phyloP scores from a whole-genome alignment of 2,329 filamentous ascomycete species.

The Cucurbitaria berberidis region DNA sequence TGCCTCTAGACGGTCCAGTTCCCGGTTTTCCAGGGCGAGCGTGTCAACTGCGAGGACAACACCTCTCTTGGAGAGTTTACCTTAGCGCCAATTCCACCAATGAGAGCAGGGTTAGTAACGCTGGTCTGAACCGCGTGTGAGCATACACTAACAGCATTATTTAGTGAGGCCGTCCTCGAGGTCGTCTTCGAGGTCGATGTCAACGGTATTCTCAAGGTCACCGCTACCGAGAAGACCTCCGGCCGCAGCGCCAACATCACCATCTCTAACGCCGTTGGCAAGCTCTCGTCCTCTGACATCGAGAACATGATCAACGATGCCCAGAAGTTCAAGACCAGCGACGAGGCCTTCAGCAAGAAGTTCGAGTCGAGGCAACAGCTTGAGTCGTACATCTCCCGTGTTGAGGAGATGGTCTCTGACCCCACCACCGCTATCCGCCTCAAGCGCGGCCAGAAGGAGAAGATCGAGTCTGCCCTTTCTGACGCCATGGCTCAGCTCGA shows the following conservation, averaged over 20 bases:
- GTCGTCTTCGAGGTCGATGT: constrained; percentile 99
- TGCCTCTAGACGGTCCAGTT: constrained; percentile 80
- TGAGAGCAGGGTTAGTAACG: constrained; percentile 94
- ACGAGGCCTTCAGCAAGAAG: constrained; percentile 99
- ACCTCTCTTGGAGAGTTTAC: constrained; percentile 98
- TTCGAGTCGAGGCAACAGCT: constrained; percentile 99
- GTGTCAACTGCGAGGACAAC: constrained; percentile 98
- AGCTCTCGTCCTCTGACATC: constrained; percentile 92
- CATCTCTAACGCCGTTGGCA: constrained; percentile 99
- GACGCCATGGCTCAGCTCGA: constrained; percentile 98
- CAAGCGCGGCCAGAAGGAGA: constrained; percentile 99
- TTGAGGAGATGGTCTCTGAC: constrained; percentile 98
- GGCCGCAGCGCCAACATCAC: constrained; percentile 99
- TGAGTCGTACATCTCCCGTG: constrained; percentile 97
- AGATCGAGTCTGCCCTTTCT: constrained; percentile 95
- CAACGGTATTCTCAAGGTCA: constrained; percentile 99
- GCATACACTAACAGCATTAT: too few species aligned
- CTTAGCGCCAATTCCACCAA: constrained; percentile 80
- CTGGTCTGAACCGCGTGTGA: too few species aligned
- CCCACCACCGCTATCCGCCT: constrained; percentile 94
- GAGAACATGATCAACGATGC: constrained; percentile 98
- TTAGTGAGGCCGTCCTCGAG: constrained; percentile 96
- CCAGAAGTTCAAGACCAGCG: constrained; percentile 97
- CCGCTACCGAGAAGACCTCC: constrained; percentile 97
- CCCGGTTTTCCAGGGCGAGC: constrained; percentile 94